These are phyloP conservation scores for Pestalotiopsis sp. DNA, from an alignment of 2,329 filamentous ascomycete species.

Conservation along the genomic window DNA sequence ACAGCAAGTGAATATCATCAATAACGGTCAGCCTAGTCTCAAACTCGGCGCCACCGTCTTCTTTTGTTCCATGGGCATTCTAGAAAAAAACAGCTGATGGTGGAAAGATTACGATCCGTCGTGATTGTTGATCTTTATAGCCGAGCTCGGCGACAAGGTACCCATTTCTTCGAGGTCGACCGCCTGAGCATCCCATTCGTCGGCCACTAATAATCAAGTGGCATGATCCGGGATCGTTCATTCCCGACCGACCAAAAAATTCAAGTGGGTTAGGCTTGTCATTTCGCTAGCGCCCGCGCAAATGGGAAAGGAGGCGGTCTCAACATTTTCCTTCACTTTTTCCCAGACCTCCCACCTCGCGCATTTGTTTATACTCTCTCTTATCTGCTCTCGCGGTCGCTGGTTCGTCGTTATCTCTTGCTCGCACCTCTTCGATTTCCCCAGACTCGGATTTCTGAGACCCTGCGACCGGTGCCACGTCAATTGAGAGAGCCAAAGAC, in stretches of 20 bases:
- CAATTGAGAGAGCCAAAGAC: neutral
- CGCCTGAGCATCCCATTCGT: neutral
- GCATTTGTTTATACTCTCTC: neutral
- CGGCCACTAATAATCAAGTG: neutral
- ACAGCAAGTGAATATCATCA: too few species aligned
- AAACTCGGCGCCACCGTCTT: neutral
- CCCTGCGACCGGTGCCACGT: neutral
- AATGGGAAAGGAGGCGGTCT: neutral
- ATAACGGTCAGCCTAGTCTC: neutral
- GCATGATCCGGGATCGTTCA: slow-evolving; percentile 1
- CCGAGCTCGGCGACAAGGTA: neutral
- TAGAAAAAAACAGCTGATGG: neutral
- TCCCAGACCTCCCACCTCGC: neutral
- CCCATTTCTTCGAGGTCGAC: neutral
- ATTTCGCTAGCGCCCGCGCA: slow-evolving; percentile 1
- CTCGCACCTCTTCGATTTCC: neutral
- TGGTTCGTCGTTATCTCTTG: neutral
- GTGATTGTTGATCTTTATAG: neutral
- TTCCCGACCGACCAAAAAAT: neutral
- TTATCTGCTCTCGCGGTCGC: neutral
- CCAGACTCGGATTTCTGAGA: neutral
- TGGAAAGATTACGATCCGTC: neutral
- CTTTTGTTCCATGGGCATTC: neutral
- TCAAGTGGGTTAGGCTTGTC: neutral
- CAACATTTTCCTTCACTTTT: neutral